A percentile compares a stretch with the other conserved stretches of the same genome.
Conservation (phyloP, 179 eudicot species). For the Beta lomatogona region DNA sequence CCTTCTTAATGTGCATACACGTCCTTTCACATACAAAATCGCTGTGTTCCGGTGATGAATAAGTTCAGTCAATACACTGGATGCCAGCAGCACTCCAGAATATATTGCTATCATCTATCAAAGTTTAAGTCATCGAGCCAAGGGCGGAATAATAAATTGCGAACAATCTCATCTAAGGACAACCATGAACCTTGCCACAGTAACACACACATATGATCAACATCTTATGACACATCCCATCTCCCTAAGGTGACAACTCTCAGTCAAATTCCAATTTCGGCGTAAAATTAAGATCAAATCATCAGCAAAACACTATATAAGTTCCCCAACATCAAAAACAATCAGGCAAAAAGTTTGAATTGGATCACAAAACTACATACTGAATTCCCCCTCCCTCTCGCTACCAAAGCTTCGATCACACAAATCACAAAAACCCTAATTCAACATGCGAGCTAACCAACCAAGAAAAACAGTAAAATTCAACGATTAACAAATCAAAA, state of each 20-base stretch:
- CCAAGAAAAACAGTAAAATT: neutral
- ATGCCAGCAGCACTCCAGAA: neutral
- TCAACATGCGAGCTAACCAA: neutral
- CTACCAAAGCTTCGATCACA: neutral
- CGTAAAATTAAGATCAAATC: neutral
- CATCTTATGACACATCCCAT: neutral
- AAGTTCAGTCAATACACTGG: neutral
- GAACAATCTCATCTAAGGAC: neutral
- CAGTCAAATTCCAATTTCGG: neutral
- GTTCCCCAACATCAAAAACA: no score
- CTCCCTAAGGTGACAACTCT: neutral
- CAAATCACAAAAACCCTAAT: slow-evolving; percentile 14
- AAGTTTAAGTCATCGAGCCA: neutral
- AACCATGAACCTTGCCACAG: neutral
- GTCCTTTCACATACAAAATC: neutral
- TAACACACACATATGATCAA: neutral
- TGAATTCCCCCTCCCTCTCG: no score
- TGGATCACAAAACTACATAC: neutral
- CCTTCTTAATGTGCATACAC: neutral
- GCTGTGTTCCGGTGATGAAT: neutral
- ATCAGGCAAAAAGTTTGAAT: neutral
- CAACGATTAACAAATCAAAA: neutral
- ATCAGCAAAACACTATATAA: neutral
- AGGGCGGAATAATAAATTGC: no score
- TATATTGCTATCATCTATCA: neutral